phyloP scores from a whole-genome alignment of 164 flowering plant species.

The Platanus orientalis region DNA sequence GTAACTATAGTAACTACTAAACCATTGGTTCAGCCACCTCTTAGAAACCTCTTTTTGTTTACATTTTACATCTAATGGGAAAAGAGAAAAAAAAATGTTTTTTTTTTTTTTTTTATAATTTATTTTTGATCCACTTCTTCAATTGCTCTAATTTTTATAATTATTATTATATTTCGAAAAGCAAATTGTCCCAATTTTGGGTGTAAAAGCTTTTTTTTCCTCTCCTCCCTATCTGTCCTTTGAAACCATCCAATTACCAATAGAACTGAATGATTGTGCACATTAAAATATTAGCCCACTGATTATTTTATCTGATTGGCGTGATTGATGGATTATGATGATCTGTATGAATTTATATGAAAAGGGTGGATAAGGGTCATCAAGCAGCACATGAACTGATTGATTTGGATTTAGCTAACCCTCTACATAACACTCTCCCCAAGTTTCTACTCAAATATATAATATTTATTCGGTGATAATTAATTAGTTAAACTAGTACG shows the following conservation, averaged over 20 bases:
- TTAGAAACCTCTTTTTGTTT: background rate
- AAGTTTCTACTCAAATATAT: background rate
- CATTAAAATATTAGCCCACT: background rate
- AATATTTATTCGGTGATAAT: background rate
- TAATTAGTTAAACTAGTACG: background rate
- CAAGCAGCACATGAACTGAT: slow-evolving; percentile 2
- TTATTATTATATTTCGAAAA: background rate
- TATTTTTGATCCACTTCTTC: slow-evolving; percentile 6
- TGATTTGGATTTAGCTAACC: background rate
- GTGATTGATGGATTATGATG: no score
- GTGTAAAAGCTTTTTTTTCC: background rate
- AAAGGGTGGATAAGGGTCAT: background rate
- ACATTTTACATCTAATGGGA: background rate
- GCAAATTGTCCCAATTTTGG: slow-evolving; percentile 4
- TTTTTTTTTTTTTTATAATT: no score
- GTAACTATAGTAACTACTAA: background rate
- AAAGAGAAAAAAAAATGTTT: no score
- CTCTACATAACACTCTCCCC: background rate
- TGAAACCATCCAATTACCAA: no score
- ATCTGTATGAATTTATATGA: background rate
- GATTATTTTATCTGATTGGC: background rate
- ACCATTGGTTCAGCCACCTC: no score
- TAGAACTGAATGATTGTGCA: no score
- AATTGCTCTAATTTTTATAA: background rate
- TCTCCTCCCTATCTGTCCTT: no score